Evolutionary conservation across 2,329 filamentous ascomycete genomes (phyloP).

Genomic region (Stemphylium beticola): DNA sequence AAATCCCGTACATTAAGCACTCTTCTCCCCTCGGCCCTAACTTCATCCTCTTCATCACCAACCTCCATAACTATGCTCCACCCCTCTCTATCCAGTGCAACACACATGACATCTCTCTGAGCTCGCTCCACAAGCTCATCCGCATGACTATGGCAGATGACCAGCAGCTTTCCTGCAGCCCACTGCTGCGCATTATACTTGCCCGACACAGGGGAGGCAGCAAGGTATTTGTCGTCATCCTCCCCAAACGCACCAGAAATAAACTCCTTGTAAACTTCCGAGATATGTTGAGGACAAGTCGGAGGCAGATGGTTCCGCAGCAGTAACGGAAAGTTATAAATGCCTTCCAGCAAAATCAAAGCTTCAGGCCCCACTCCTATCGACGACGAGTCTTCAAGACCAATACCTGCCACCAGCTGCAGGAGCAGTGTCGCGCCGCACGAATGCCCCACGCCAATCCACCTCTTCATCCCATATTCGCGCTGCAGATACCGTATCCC

Average conservation of each 20-base stretch:
- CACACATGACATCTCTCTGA: slow-evolving; percentile 65
- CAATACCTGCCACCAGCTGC: slow-evolving; percentile 54
- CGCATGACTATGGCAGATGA: slow-evolving; percentile 55
- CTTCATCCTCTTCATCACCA: slow-evolving; percentile 34
- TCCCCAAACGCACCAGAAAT: slow-evolving; percentile 66
- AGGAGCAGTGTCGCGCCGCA: slow-evolving; percentile 69
- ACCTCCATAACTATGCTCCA: slow-evolving; percentile 43
- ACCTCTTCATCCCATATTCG: slow-evolving; percentile 55
- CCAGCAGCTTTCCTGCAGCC: slow-evolving; percentile 46
- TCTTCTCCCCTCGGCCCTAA: slow-evolving; percentile 32
- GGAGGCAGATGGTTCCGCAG: slow-evolving; percentile 52
- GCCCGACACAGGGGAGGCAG: slow-evolving; percentile 59
- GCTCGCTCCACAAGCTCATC: slow-evolving; percentile 60
- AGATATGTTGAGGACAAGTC: slow-evolving; percentile 24
- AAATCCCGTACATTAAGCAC: slow-evolving; percentile 55
- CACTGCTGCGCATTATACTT: slow-evolving; percentile 53
- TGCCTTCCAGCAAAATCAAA: slow-evolving; percentile 68
- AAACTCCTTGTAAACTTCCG: slow-evolving; percentile 64
- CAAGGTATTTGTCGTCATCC: slow-evolving; percentile 15
- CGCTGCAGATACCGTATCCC: slow-evolving; percentile 60
- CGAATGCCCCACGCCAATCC: slow-evolving; percentile 67
- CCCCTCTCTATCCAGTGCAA: slow-evolving; percentile 54
- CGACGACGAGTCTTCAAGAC: slow-evolving; percentile 3
- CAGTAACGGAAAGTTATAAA: slow-evolving; percentile 69
- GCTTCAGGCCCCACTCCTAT: slow-evolving; percentile 39